Conservation (phyloP, 139 green algal species). For the Coelastrella sp. region DNA sequence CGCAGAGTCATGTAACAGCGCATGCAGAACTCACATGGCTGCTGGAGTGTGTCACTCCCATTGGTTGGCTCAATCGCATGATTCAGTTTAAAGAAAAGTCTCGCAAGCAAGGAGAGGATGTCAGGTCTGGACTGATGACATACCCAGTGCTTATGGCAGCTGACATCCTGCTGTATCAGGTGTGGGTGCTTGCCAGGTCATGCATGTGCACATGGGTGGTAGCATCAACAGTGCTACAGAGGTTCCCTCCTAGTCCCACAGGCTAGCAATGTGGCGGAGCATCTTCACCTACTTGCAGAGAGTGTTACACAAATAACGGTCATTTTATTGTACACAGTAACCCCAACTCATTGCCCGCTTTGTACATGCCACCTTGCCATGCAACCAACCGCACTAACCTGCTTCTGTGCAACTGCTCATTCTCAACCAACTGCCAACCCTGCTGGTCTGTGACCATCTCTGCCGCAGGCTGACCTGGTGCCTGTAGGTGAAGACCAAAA, state of each 20-base stretch:
- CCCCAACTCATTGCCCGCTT: too few species aligned
- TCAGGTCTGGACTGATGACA: conserved; percentile 93
- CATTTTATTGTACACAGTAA: too few species aligned
- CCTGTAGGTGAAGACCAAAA: conserved; percentile 98
- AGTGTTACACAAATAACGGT: too few species aligned
- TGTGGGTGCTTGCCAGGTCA: conserved; percentile 4
- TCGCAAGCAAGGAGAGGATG: conserved; percentile 89
- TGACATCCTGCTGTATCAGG: conserved; percentile 99
- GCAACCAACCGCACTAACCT: too few species aligned
- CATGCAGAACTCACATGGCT: conserved; percentile 96
- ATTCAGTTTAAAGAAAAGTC: conserved; percentile 99
- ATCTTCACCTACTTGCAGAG: too few species aligned
- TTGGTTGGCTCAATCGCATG: conserved; percentile 97
- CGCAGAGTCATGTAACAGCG: conserved; percentile 94
- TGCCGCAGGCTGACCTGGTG: conserved; percentile 91
- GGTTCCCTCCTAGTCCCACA: too few species aligned
- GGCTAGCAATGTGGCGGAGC: too few species aligned
- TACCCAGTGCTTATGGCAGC: conserved; percentile 99
- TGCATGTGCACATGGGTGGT: not conserved
- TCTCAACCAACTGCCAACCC: too few species aligned
- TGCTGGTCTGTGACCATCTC: not conserved
- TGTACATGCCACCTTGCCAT: too few species aligned
- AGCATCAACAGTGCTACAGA: too few species aligned
- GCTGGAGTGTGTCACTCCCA: conserved; percentile 92
- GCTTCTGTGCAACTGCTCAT: too few species aligned